These are phyloP conservation scores for Umbellularia californica DNA, from an alignment of 164 flowering plant genomes.

Conservation along the genomic window DNA sequence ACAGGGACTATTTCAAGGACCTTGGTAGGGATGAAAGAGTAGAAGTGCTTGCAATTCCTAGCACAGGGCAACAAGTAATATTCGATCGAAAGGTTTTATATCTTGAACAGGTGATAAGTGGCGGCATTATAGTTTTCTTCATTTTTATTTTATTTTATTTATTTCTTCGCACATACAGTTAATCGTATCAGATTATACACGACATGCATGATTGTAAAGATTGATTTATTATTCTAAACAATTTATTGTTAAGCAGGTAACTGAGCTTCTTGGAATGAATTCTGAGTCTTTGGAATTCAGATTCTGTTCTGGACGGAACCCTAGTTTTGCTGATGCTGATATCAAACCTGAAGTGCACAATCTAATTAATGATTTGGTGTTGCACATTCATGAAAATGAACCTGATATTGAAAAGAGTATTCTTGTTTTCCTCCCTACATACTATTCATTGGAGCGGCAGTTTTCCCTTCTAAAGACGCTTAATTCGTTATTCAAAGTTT, in stretches of 20 bases:
- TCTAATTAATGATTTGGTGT: conserved; percentile 71
- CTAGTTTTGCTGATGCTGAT: conserved; percentile 42
- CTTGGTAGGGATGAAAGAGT: conserved; percentile 92
- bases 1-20: conserved; percentile 82
- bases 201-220: background rate
- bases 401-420: conserved; percentile 88
- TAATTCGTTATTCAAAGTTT: conserved; percentile 59
- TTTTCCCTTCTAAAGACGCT: conserved; percentile 61
- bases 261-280: conserved; percentile 52
- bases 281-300: conserved; percentile 33
- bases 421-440: conserved; percentile 93
- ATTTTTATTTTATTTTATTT: no score
- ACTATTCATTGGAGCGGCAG: conserved; percentile 73
- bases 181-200: background rate
- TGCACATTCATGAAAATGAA: conserved; percentile 80
- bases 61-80: conserved; percentile 40
- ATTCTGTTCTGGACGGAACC: conserved; percentile 45
- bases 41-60: conserved; percentile 87
- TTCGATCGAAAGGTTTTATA: conserved; percentile 65
- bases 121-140: background rate
- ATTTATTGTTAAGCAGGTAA: conserved; percentile 41
- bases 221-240: background rate
- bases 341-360: conserved; percentile 64
- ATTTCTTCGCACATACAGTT: background rate
- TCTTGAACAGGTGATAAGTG: conserved; percentile 71